Base-by-base conservation (phyloP, 345 rosid species). In the Ceriops zippeliana region DNA sequence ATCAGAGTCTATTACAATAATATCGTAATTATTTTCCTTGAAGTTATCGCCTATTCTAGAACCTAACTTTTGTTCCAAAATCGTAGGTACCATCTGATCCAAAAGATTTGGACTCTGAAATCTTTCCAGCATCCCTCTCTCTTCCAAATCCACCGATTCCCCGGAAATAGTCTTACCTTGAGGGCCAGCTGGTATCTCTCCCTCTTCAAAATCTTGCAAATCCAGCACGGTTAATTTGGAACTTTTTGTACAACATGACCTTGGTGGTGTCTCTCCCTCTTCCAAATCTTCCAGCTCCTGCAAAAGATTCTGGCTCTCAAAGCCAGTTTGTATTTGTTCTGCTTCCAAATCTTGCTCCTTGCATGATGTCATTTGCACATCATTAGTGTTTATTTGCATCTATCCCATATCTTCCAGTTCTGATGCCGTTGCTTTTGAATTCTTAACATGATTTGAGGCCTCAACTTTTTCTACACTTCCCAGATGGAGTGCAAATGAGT, bases 371-470 rank as follows among this genome's bases (percentile, higher is more conserved):
- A 27, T 20, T 46, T 20, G n/a, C 35, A 24, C 46, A 32, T 61
- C 46, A 16, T 61, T 20, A 61, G 37, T n/a, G 46, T 10, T 61
- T 7, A 21, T 28, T 32, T 26, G 56, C 7, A 59, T 47, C 57
- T 60, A 53, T 13, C 61, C 71, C 65, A 19, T 46, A 22, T 30
- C 54, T 53, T 32, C 63, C 31, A 32, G 13, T 11, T 58, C 63
- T 63, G 58, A 64, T 27, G 62, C 1, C 13, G 54, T 51, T 24
- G 65, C 35, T 5, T 21, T 73, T 17, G 52, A 51, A 5, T 26
- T 52, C 38, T 59, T 49, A 26, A 52, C 54, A 68, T 57, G 34
- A 53, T 69, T 10, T 58, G 61, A 54, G 52, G 56, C 67, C 65
- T 64, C 54, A 20, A 51, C 32, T 21, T 32, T 47, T 37, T 60